Percentiles rank a stretch among this genome's conserved stretches.
Evolutionary conservation across 2,329 filamentous ascomycete genomes (phyloP).

Genomic region (Dissoconium aciculare): DNA sequence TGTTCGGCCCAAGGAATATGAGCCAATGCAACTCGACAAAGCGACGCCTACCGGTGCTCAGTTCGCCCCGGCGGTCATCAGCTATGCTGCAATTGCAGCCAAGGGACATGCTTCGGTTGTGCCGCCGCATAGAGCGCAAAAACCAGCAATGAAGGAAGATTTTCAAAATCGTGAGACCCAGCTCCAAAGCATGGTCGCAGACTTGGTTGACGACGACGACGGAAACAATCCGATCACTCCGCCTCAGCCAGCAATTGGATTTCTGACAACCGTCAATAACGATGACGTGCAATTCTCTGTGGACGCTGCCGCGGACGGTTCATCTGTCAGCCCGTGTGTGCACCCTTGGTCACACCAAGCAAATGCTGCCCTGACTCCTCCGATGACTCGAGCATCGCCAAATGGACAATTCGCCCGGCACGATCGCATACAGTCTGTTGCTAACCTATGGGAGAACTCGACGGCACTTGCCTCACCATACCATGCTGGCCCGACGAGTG

Average conservation of each 20-base stretch:
- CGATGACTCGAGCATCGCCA: constrained; percentile 1
- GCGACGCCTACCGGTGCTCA: constrained; percentile 6
- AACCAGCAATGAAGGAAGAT: constrained; percentile 7
- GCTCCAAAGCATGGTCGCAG: constrained; percentile 44
- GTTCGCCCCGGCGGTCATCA: constrained; percentile 16
- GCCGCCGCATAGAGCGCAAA: constrained; percentile 4
- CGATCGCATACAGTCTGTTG: constrained; percentile 19
- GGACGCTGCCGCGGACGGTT: constrained; percentile 6
- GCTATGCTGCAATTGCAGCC: constrained; percentile 18
- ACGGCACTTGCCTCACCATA: constrained; percentile 13
- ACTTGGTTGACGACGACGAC: constrained; percentile 36
- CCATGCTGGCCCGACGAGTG: constrained; percentile 22
- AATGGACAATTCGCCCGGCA: constrained; percentile 3
- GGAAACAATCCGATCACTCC: constrained; percentile 33
- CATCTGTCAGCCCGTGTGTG: not conserved
- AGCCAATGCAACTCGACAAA: too few species aligned
- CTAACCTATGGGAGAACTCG: constrained; percentile 18
- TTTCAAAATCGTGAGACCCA: constrained; percentile 27
- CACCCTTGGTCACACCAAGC: not conserved
- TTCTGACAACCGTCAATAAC: constrained; percentile 22
- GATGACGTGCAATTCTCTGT: constrained; percentile 24
- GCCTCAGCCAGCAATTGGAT: constrained; percentile 24
- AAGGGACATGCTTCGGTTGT: constrained; percentile 12
- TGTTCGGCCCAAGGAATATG: constrained; percentile 28
- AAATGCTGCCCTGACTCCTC: not conserved